These are phyloP conservation scores for Punica granatum DNA, from an alignment of 345 rosid genomes.

Conservation along the genomic window DNA sequence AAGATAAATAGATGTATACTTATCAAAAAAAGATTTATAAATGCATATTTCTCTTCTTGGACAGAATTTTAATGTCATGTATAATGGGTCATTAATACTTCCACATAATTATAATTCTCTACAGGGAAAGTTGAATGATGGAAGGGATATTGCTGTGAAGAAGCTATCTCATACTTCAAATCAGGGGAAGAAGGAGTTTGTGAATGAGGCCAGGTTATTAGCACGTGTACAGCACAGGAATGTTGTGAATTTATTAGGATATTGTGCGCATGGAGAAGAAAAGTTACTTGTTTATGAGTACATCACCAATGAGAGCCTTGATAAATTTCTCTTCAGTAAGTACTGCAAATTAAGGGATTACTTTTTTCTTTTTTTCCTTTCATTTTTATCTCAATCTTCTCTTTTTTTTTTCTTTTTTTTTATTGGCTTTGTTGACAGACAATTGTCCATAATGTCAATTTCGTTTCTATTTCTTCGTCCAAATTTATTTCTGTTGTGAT, in stretches of 20 bases:
- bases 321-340: slow-evolving; percentile 93
- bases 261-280: slow-evolving; percentile 69
- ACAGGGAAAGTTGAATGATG: slow-evolving; percentile 79
- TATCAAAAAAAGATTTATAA: neutral
- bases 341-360: slow-evolving; percentile 4
- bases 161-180: slow-evolving; percentile 62
- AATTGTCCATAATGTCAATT: too few species aligned
- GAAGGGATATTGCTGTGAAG: slow-evolving; percentile 98
- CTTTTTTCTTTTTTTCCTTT: neutral
- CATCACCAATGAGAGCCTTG: slow-evolving; percentile 76
- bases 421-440: too few species aligned
- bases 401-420: too few species aligned
- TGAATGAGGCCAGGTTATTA: slow-evolving; percentile 79
- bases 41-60: neutral
- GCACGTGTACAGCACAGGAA: slow-evolving; percentile 94
- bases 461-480: too few species aligned
- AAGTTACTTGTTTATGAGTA: slow-evolving; percentile 94
- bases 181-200: slow-evolving; percentile 85
- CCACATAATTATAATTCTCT: slow-evolving; percentile 5
- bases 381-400: neutral
- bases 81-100: neutral
- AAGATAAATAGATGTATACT: too few species aligned
- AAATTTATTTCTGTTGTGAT: too few species aligned
- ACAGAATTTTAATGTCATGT: neutral
- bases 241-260: slow-evolving; percentile 83